These are phyloP conservation scores for Penicillium sp. DNA, from an alignment of 2,329 filamentous ascomycete genomes.

Conservation along the genomic window DNA sequence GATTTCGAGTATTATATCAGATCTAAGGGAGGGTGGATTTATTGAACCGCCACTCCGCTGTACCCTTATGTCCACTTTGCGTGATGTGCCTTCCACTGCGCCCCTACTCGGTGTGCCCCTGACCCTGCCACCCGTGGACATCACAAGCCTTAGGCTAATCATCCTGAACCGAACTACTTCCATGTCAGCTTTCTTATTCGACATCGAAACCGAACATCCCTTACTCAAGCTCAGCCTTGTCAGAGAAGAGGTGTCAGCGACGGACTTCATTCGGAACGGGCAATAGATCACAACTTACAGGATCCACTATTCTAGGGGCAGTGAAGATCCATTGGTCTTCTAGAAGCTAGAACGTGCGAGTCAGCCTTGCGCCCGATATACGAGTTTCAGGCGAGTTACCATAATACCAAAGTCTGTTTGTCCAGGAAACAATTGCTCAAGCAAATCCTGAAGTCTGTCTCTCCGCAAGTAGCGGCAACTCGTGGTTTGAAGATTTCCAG, in stretches of 20 bases:
- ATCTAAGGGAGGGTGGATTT: neutral
- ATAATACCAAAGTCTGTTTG: neutral
- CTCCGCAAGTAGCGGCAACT: neutral
- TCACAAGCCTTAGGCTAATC: neutral
- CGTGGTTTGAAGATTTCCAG: neutral
- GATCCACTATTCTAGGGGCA: neutral
- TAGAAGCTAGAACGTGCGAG: neutral
- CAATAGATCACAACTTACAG: neutral
- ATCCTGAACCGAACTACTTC: neutral
- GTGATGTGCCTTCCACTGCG: neutral
- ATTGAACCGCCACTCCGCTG: neutral
- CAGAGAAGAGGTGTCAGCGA: neutral
- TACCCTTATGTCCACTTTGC: neutral
- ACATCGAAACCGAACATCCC: neutral
- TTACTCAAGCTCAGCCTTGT: neutral
- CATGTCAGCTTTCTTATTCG: neutral
- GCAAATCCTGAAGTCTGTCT: neutral
- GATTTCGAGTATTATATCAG: neutral
- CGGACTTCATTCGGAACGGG: neutral
- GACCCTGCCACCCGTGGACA: neutral
- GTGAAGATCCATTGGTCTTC: neutral
- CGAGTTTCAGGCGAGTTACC: neutral
- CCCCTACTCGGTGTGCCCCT: neutral
- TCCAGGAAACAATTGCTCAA: neutral
- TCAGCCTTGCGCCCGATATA: neutral